phyloP scores from a whole-genome alignment of 2,329 filamentous ascomycete genomes.

The Sporothrix mexicana region DNA sequence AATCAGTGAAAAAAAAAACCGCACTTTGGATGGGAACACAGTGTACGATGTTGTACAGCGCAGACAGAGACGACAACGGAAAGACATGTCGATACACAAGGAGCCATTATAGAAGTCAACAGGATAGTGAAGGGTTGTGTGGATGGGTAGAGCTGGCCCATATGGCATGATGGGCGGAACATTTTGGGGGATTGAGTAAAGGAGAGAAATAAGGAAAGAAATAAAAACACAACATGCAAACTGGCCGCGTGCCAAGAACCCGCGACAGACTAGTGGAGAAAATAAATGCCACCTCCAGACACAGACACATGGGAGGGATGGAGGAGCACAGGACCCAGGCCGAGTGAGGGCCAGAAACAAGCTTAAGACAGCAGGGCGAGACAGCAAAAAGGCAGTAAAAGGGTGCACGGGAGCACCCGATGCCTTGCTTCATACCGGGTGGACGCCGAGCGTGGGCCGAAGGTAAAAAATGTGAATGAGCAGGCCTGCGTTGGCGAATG shows the following conservation, averaged over 20 bases:
- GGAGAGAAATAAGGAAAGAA: neutral
- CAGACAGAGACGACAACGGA: neutral
- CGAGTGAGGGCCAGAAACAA: neutral
- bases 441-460: conserved; percentile 3
- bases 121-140: neutral
- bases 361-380: neutral
- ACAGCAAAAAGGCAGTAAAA: neutral
- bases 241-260: neutral
- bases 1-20: neutral
- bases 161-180: conserved; percentile 1
- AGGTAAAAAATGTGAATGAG: neutral
- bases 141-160: neutral
- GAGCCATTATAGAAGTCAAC: neutral
- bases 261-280: neutral
- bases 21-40: neutral
- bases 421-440: neutral
- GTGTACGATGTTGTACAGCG: neutral
- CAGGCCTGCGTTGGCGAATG: no score
- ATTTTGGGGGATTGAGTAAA: neutral
- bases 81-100: neutral
- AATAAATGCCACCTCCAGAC: neutral
- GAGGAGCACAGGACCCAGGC: no score
- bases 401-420: neutral
- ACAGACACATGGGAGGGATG: neutral
- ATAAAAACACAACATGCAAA: neutral